A percentile compares a stretch with the other conserved stretches of the same genome.
Conservation (phyloP, 2,329 filamentous ascomycete genomes). For the Cladophialophora chaetospira region DNA sequence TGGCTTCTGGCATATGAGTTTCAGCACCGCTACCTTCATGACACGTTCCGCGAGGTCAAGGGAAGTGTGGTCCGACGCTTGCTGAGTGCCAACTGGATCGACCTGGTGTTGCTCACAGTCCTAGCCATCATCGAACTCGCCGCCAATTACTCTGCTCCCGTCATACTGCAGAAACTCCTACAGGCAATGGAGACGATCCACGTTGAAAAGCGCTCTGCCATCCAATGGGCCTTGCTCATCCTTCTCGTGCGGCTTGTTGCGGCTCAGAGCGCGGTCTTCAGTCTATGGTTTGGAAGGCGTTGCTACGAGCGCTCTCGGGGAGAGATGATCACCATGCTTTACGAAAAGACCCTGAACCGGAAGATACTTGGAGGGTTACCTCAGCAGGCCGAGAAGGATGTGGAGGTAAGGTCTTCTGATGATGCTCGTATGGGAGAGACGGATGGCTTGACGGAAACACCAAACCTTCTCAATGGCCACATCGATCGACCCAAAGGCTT, state of each 20-base stretch:
- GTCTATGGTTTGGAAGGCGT: slow-evolving; percentile 79
- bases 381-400: slow-evolving; percentile 31
- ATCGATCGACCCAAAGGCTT: slow-evolving; percentile 33
- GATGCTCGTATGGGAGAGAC: background rate
- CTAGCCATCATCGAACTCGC: slow-evolving; percentile 66
- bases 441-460: slow-evolving; percentile 15
- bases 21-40: slow-evolving; percentile 74
- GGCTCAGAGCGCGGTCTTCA: slow-evolving; percentile 68
- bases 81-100: slow-evolving; percentile 74
- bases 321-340: slow-evolving; percentile 82
- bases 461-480: slow-evolving; percentile 21
- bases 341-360: slow-evolving; percentile 72
- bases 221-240: slow-evolving; percentile 67
- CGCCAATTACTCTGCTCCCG: slow-evolving; percentile 61
- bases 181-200: slow-evolving; percentile 62
- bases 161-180: slow-evolving; percentile 73
- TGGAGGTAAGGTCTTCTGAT: slow-evolving; percentile 31
- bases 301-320: slow-evolving; percentile 82
- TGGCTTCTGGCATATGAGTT: slow-evolving; percentile 81
- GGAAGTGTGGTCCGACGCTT: slow-evolving; percentile 73
- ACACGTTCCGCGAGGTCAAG: slow-evolving; percentile 69
- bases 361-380: slow-evolving; percentile 54
- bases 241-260: slow-evolving; percentile 62
- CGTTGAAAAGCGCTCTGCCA: slow-evolving; percentile 56
- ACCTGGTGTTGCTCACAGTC: slow-evolving; percentile 67